A percentile compares a stretch with the other conserved stretches of the same genome.
phyloP scores from a whole-genome alignment of 2,329 filamentous ascomycete genomes.

The Helicocarpus griseus region DNA sequence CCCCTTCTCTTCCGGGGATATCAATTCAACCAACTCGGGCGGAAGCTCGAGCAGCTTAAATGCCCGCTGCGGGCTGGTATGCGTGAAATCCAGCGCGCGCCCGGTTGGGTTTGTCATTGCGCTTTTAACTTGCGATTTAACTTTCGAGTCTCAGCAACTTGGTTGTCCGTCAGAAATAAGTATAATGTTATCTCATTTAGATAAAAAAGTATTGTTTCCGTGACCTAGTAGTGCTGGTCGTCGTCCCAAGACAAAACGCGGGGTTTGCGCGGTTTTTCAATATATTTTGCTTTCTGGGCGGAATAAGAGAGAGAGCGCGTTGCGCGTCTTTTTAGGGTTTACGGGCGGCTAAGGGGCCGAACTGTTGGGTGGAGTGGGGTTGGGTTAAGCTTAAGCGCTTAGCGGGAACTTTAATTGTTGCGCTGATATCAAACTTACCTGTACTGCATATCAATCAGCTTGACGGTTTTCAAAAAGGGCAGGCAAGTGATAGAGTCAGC shows the following conservation, averaged over 20 bases:
- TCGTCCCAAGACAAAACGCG: background rate
- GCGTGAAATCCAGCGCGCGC: slow-evolving; percentile 30
- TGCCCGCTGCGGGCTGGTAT: slow-evolving; percentile 38
- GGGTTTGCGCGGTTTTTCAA: background rate
- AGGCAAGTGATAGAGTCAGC: too few relatives aligned
- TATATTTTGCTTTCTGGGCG: background rate
- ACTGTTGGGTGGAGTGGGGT: background rate
- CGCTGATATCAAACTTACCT: too few relatives aligned
- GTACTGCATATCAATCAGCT: too few relatives aligned
- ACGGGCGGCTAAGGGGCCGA: background rate
- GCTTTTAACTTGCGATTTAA: background rate
- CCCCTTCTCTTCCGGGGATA: slow-evolving; percentile 32
- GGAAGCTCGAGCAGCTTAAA: slow-evolving; percentile 54
- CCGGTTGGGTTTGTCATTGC: slow-evolving; percentile 32
- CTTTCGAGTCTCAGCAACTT: too few relatives aligned
- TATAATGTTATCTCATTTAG: background rate
- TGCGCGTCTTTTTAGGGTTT: background rate
- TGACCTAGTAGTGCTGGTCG: background rate
- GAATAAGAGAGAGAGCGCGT: too few relatives aligned
- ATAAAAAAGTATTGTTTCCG: background rate
- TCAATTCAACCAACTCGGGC: slow-evolving; percentile 44
- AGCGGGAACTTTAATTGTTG: background rate
- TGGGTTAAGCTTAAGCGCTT: background rate
- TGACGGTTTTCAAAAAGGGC: too few relatives aligned
- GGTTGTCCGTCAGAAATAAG: too few relatives aligned